Evolutionary conservation across 2,329 filamentous ascomycete genomes (phyloP).

Genomic region (Aspergillus phoenicis): DNA sequence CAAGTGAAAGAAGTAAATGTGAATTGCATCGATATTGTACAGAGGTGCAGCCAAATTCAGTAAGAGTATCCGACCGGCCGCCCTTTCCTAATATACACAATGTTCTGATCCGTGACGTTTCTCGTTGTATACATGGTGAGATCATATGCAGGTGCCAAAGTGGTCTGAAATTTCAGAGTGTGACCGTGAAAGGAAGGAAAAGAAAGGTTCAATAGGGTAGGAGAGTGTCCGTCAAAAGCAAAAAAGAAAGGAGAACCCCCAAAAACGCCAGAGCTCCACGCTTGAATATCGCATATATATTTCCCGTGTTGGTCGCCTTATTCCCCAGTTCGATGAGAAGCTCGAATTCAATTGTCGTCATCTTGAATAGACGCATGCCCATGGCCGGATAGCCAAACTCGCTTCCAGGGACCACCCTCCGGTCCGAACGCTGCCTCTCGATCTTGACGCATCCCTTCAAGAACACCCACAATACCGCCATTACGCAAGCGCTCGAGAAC

Average conservation of each 20-base stretch:
- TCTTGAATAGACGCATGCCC: conserved; percentile 29
- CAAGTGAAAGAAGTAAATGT: neutral
- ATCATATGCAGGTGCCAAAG: conserved; percentile 21
- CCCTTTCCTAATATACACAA: conserved; percentile 25
- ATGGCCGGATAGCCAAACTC: conserved; percentile 43
- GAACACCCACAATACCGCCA: conserved; percentile 68
- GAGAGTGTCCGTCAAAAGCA: conserved; percentile 26
- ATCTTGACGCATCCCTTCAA: conserved; percentile 70
- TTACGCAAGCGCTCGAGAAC: conserved; percentile 64
- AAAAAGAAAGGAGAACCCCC: conserved; percentile 10
- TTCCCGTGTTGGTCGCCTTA: conserved; percentile 8
- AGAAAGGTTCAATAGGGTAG: conserved; percentile 15
- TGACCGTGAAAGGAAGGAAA: conserved; percentile 6
- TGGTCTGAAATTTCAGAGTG: conserved; percentile 3
- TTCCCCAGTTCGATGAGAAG: neutral
- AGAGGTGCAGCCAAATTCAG: conserved; percentile 12
- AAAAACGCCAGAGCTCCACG: conserved; percentile 31
- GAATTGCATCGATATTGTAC: conserved; percentile 22
- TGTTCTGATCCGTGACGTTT: conserved; percentile 17
- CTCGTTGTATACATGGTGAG: conserved; percentile 17
- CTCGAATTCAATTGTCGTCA: conserved; percentile 29
- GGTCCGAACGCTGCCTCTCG: conserved; percentile 47
- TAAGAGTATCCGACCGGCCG: conserved; percentile 5
- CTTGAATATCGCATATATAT: conserved; percentile 27
- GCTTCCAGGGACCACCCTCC: conserved; percentile 45